Percentiles rank a stretch among this genome's conserved stretches.
Conservation (phyloP, 164 flowering plant genomes). For the Vitis labrusca region DNA sequence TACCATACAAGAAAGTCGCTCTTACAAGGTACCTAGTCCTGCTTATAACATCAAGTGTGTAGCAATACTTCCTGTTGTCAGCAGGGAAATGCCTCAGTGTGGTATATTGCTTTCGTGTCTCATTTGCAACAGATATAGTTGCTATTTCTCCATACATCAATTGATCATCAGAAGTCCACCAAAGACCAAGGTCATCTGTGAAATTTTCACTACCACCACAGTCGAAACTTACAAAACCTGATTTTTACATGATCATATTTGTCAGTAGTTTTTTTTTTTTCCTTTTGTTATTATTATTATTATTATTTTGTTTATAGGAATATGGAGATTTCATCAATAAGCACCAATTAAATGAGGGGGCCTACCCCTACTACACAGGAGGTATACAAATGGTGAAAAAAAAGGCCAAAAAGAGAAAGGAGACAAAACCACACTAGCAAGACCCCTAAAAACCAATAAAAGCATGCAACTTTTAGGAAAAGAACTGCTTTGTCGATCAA, state of each 20-base stretch:
- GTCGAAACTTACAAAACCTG: conserved; percentile 93
- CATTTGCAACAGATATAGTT: conserved; percentile 60
- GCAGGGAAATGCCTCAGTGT: conserved; percentile 84
- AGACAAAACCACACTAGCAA: too few relatives aligned
- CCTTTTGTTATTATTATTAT: not conserved
- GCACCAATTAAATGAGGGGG: too few relatives aligned
- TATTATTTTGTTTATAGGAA: not conserved
- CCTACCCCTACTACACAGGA: too few relatives aligned
- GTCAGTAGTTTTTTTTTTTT: not conserved
- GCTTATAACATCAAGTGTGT: conserved; percentile 60
- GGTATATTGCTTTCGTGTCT: conserved; percentile 68
- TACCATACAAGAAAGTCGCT: conserved; percentile 90
- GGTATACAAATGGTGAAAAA: too few relatives aligned
- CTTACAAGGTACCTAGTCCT: conserved; percentile 87
- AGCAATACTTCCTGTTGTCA: conserved; percentile 85
- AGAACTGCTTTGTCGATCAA: too few relatives aligned
- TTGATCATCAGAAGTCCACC: conserved; percentile 70
- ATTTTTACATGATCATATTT: conserved; percentile 19
- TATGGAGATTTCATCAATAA: too few relatives aligned
- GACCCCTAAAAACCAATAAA: too few relatives aligned
- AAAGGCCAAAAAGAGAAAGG: too few relatives aligned
- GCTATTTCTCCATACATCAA: conserved; percentile 53
- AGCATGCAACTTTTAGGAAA: too few relatives aligned
- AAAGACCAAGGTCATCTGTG: conserved; percentile 80
- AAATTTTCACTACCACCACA: conserved; percentile 78